These are phyloP conservation scores for Pseudonitzschia multiseries DNA, from an alignment of 108 stramenopile genomes.

Conservation along the genomic window DNA sequence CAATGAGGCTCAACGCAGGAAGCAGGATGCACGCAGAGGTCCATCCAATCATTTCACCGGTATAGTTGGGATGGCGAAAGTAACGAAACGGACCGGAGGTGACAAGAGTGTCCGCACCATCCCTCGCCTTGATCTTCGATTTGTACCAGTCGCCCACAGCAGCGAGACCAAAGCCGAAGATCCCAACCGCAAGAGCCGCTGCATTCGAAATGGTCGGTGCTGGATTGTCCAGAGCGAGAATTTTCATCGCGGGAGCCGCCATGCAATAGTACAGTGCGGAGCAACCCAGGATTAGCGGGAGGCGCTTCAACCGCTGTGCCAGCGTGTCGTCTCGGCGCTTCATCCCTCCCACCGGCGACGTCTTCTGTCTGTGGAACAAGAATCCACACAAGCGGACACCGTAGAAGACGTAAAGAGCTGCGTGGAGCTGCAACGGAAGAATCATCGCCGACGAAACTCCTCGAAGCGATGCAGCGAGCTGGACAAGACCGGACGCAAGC, in stretches of 20 bases:
- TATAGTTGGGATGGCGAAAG: conserved; percentile 13
- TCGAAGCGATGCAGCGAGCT: neutral
- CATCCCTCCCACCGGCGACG: neutral
- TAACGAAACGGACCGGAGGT: conserved; percentile 5
- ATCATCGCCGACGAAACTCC: neutral
- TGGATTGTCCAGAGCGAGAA: neutral
- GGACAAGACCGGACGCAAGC: neutral
- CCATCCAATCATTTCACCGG: neutral
- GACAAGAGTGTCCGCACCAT: neutral
- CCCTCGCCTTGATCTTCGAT: neutral
- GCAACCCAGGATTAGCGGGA: neutral
- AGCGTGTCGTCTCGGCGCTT: neutral
- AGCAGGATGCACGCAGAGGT: conserved; percentile 7
- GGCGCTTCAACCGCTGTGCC: neutral
- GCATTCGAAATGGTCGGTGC: neutral
- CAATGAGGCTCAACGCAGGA: neutral
- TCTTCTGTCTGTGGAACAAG: neutral
- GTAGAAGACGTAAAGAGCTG: neutral
- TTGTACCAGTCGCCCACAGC: neutral
- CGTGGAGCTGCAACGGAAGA: neutral
- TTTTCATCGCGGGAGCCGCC: neutral
- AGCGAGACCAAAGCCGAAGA: neutral
- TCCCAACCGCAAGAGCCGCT: neutral
- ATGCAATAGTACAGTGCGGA: neutral
- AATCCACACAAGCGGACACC: neutral